Conservation (phyloP, 441 rosid genomes). For the Eugenia klotzschiana region DNA sequence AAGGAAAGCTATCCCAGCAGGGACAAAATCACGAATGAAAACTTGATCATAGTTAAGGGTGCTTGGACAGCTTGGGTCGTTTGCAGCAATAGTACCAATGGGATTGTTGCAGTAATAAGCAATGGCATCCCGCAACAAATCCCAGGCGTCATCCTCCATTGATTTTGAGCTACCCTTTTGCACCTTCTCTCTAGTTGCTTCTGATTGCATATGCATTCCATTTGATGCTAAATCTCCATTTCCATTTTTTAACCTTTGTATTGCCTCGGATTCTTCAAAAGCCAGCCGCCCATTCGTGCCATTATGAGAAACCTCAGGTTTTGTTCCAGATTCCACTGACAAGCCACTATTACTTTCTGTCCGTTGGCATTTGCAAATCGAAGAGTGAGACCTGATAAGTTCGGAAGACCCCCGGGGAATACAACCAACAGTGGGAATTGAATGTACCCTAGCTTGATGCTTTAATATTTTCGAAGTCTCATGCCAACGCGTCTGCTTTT, state of each 20-base stretch:
- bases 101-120: constrained; percentile 1
- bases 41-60: constrained; percentile 4
- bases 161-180: not conserved
- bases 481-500: constrained; percentile 2
- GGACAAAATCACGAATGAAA: constrained; percentile 6
- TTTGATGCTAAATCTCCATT: constrained; percentile 6
- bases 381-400: constrained; percentile 6
- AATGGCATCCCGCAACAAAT: not conserved
- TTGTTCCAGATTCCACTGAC: constrained; percentile 11
- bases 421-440: not conserved
- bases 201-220: not conserved
- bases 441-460: not conserved
- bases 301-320: constrained; percentile 6
- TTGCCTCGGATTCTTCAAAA: constrained; percentile 9
- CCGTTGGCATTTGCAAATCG: constrained; percentile 25
- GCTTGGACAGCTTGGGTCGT: not conserved
- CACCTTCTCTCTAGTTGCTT: not conserved
- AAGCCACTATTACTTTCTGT: constrained; percentile 12
- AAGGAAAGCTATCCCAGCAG: constrained; percentile 3
- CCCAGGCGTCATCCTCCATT: constrained; percentile 3
- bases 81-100: not conserved
- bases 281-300: constrained; percentile 5
- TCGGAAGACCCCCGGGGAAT: not conserved
- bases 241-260: constrained; percentile 5
- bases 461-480: not conserved